phyloP scores from a whole-genome alignment of 371 early-diverging fungal genomes.

The Funneliformis caledonium region DNA sequence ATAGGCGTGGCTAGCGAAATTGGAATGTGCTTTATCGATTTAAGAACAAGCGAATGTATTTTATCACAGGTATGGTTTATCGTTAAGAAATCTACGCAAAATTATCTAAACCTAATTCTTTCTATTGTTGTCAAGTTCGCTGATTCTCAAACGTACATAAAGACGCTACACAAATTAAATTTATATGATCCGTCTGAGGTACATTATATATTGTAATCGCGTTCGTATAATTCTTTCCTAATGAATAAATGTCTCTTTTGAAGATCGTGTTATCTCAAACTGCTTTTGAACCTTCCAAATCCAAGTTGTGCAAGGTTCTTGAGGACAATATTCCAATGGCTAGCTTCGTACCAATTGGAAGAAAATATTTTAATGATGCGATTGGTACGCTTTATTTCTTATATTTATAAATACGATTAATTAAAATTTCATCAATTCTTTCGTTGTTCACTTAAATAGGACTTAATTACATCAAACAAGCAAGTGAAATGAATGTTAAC shows the following conservation, averaged over 20 bases:
- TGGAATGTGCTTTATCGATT: slow-evolving; percentile 53
- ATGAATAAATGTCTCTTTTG: not conserved
- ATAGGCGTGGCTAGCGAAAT: slow-evolving; percentile 59
- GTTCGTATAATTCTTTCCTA: no score
- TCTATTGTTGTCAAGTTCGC: slow-evolving; percentile 54
- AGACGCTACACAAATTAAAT: slow-evolving; percentile 66
- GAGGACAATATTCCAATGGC: slow-evolving; percentile 11
- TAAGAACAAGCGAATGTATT: slow-evolving; percentile 63
- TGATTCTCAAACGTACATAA: slow-evolving; percentile 67
- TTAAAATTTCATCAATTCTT: not conserved
- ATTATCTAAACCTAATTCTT: not conserved
- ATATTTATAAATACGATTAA: not conserved
- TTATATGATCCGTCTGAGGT: slow-evolving; percentile 67
- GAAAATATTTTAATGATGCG: slow-evolving; percentile 33
- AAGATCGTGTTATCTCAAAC: slow-evolving; percentile 30
- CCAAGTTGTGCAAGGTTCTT: slow-evolving; percentile 25
- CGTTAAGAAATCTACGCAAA: not conserved
- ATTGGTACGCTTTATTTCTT: slow-evolving; percentile 4
- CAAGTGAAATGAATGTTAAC: not conserved
- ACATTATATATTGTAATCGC: not conserved
- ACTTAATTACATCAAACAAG: slow-evolving; percentile 33
- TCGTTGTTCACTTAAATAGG: not conserved
- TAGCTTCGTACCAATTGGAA: slow-evolving; percentile 28
- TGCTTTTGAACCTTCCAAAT: slow-evolving; percentile 31
- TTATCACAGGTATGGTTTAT: slow-evolving; percentile 59